phyloP scores from a whole-genome alignment of 805 yeast genomes.

The Metschnikowia koreensis region DNA sequence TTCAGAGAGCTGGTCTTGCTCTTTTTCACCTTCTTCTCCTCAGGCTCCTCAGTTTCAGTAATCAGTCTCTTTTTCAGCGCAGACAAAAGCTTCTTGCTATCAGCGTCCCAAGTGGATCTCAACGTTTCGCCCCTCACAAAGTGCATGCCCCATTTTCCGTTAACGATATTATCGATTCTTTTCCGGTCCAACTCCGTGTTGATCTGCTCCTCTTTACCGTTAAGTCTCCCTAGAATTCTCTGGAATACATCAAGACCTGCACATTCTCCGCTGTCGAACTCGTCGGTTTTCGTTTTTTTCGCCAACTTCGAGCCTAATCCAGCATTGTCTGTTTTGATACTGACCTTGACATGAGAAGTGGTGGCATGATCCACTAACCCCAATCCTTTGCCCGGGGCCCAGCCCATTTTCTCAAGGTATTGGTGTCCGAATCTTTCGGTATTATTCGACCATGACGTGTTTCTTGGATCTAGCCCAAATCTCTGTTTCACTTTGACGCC shows the following conservation, averaged over 20 bases:
- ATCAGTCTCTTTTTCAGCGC: constrained; percentile 20
- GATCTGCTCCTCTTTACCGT: constrained; percentile 76
- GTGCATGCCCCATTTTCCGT: constrained; percentile 84
- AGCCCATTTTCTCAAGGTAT: constrained; percentile 78
- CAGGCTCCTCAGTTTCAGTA: constrained; percentile 24
- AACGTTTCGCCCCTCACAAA: constrained; percentile 84
- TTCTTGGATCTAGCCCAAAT: constrained; percentile 90
- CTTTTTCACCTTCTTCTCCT: constrained; percentile 15
- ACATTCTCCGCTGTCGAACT: constrained; percentile 76
- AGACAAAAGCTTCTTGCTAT: constrained; percentile 29
- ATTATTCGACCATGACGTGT: constrained; percentile 91
- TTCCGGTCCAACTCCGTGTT: constrained; percentile 65
- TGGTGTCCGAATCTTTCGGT: constrained; percentile 82
- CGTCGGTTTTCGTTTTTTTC: constrained; percentile 57
- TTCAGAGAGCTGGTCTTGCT: not conserved
- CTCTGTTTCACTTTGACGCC: constrained; percentile 78
- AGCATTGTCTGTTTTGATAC: constrained; percentile 73
- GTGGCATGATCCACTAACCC: constrained; percentile 68
- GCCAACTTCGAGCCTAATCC: constrained; percentile 89
- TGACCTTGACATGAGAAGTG: constrained; percentile 80
- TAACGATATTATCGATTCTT: constrained; percentile 65
- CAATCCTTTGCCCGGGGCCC: constrained; percentile 90
- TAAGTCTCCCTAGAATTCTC: constrained; percentile 80
- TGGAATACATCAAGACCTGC: constrained; percentile 94
- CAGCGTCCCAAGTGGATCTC: constrained; percentile 78